Conservation (phyloP, 306 rosid species). For the Nissolia schottii region DNA sequence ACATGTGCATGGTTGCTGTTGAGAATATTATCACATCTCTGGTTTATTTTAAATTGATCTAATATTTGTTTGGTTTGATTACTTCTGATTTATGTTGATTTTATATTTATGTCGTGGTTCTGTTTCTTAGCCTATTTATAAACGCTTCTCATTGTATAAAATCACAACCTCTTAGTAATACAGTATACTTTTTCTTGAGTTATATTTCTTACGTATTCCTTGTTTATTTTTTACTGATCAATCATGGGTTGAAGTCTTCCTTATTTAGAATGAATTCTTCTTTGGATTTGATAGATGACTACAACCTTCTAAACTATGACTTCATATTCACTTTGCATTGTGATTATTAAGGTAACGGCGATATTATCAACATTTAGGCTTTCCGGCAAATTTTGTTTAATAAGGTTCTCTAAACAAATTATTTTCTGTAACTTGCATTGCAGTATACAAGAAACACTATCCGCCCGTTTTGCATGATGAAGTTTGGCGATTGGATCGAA, state of each 20-base stretch:
- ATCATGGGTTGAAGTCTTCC: background rate
- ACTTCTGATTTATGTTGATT: too few relatives aligned
- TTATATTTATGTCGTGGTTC: too few relatives aligned
- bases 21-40: too few relatives aligned
- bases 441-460: slow-evolving; percentile 89
- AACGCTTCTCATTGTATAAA: too few relatives aligned
- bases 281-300: background rate
- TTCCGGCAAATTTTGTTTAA: background rate
- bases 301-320: background rate
- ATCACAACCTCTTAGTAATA: too few relatives aligned
- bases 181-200: too few relatives aligned
- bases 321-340: background rate
- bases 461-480: slow-evolving; percentile 85
- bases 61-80: too few relatives aligned
- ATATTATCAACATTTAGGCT: background rate
- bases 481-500: slow-evolving; percentile 87
- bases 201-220: too few relatives aligned
- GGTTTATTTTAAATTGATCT: too few relatives aligned
- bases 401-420: background rate
- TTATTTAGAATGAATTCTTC: background rate
- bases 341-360: background rate
- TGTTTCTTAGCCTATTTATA: too few relatives aligned
- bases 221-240: too few relatives aligned
- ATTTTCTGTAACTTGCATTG: slow-evolving; percentile 25
- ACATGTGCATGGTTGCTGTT: background rate